A percentile compares a stretch with the other conserved stretches of the same genome.
These are phyloP conservation scores for Sarcodon sp. DNA, from an alignment of 768 basidiomycete species.

Conservation along the genomic window DNA sequence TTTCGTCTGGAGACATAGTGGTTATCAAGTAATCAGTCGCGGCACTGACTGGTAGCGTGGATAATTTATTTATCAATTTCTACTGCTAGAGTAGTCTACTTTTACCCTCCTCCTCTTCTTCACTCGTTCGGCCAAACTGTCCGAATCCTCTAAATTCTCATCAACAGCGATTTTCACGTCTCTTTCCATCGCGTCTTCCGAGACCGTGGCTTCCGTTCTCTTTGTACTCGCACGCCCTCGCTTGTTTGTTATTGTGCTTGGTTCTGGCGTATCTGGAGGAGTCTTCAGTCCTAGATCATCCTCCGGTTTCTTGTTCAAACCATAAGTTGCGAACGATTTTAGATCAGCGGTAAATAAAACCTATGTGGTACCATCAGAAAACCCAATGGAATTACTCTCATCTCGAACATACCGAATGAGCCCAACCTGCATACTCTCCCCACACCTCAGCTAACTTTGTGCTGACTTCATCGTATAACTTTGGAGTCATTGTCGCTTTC, in stretches of 20 bases:
- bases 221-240: slow-evolving; percentile 1
- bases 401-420: slow-evolving; percentile 51
- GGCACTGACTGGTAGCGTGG: no score
- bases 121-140: slow-evolving; percentile 13
- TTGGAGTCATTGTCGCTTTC: slow-evolving; percentile 46
- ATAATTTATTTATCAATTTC: no score
- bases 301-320: slow-evolving; percentile 9
- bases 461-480: slow-evolving; percentile 64
- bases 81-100: slow-evolving; percentile 24
- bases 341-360: slow-evolving; percentile 26
- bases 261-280: background rate
- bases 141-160: background rate
- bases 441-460: slow-evolving; percentile 48
- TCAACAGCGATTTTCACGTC: background rate
- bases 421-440: slow-evolving; percentile 87
- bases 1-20: no score
- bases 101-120: slow-evolving; percentile 10
- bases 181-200: background rate
- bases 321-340: slow-evolving; percentile 20
- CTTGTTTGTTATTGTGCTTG: slow-evolving; percentile 8
- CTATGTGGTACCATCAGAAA: slow-evolving; percentile 4
- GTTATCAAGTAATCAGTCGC: no score
- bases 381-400: background rate
- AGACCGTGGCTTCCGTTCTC: background rate
- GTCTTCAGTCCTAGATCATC: background rate